phyloP scores from a whole-genome alignment of 768 basidiomycete genomes.

The Naganishia friedmannii region DNA sequence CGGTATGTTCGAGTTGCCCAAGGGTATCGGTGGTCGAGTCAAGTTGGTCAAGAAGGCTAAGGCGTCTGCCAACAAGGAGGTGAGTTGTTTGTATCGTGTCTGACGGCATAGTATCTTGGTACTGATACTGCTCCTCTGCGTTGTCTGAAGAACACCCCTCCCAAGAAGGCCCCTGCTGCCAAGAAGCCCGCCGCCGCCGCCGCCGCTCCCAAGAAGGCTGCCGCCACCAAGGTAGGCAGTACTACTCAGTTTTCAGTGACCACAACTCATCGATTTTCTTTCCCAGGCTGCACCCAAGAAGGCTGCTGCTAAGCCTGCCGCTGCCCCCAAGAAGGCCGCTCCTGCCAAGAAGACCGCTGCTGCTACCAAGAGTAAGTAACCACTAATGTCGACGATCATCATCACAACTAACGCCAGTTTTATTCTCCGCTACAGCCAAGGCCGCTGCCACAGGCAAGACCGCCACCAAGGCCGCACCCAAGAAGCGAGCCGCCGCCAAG shows the following conservation, averaged over 20 bases:
- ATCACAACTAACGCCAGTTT: neutral
- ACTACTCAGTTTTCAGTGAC: neutral
- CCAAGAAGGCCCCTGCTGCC: slow-evolving; percentile 52
- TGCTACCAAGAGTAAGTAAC: slow-evolving; percentile 52
- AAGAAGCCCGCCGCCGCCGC: slow-evolving; percentile 48
- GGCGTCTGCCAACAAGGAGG: slow-evolving; percentile 62
- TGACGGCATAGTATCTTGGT: neutral
- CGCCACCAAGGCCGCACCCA: slow-evolving; percentile 40
- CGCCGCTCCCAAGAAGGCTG: slow-evolving; percentile 41
- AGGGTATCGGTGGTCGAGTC: slow-evolving; percentile 61
- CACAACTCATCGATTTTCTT: neutral
- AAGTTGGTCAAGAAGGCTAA: slow-evolving; percentile 48
- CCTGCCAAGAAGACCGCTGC: slow-evolving; percentile 55
- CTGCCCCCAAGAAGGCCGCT: slow-evolving; percentile 51
- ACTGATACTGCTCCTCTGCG: neutral
- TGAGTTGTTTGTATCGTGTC: slow-evolving; percentile 48
- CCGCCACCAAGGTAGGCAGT: slow-evolving; percentile 30
- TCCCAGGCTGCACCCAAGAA: slow-evolving; percentile 36
- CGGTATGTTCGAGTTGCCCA: slow-evolving; percentile 78
- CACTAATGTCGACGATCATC: neutral
- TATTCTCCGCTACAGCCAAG: slow-evolving; percentile 33
- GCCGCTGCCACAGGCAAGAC: slow-evolving; percentile 43
- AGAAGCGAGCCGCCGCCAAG: slow-evolving; percentile 30
- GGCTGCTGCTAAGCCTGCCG: slow-evolving; percentile 35
- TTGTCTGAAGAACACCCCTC: slow-evolving; percentile 32